A percentile compares a stretch with the other conserved stretches of the same genome.
These are phyloP conservation scores for Phyllosticta citribraziliensis DNA, from an alignment of 2,329 filamentous ascomycete species.

Conservation along the genomic window DNA sequence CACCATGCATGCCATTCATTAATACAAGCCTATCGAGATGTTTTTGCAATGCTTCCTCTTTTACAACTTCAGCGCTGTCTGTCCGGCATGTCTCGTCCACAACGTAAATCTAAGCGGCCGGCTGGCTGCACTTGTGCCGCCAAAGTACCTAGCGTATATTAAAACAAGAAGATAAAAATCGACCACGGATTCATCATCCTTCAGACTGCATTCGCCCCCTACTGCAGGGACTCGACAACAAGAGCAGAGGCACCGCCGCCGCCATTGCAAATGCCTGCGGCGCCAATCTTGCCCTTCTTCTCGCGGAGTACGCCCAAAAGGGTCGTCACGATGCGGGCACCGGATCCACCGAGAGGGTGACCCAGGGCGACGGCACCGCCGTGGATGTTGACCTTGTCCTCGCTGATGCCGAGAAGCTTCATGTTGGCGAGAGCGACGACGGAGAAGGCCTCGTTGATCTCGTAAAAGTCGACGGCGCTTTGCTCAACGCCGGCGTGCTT, in stretches of 20 bases:
- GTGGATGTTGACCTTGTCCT: slow-evolving; percentile 88
- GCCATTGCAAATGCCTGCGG: slow-evolving; percentile 94
- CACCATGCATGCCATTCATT: no score
- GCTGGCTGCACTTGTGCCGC: background rate
- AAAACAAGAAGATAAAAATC: background rate
- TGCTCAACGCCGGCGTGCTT: slow-evolving; percentile 80
- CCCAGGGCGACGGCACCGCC: slow-evolving; percentile 93
- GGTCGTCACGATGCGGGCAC: slow-evolving; percentile 87
- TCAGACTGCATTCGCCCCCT: slow-evolving; percentile 2
- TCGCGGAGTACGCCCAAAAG: slow-evolving; percentile 79
- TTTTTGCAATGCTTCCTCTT: no score
- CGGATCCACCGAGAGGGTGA: slow-evolving; percentile 87
- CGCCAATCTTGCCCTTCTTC: slow-evolving; percentile 88
- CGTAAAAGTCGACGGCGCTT: slow-evolving; percentile 79
- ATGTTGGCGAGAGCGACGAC: slow-evolving; percentile 94
- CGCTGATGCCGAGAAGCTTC: slow-evolving; percentile 70
- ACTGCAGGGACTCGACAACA: slow-evolving; percentile 60
- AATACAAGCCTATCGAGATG: no score
- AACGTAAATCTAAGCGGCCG: background rate
- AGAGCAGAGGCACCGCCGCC: slow-evolving; percentile 91
- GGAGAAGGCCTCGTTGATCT: slow-evolving; percentile 99
- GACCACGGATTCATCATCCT: background rate
- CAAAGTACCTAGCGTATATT: background rate
- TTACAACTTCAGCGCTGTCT: no score
- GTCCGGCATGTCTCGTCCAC: slow-evolving; percentile 2